Evolutionary conservation across 1,284 basidiomycete species (phyloP), one percentile per base, ranked within the genome.

Genomic region (Schizopora paradoxa): DNA sequence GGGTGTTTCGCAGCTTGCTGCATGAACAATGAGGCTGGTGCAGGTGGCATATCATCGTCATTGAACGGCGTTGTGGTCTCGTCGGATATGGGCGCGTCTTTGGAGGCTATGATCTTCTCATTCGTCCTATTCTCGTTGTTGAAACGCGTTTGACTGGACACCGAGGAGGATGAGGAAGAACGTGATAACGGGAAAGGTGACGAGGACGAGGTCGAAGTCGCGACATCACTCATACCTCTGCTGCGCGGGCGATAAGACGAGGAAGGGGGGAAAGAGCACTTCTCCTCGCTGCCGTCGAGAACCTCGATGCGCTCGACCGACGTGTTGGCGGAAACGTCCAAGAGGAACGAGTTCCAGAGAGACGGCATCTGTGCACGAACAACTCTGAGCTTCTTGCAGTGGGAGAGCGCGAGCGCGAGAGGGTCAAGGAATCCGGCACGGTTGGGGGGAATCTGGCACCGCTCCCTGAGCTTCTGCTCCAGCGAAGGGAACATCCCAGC

Each of bases 331-430:
- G 69, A 67, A n/a, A 76, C 60, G 28, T 62, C 45, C 42, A 73
- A 62, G 45, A 77, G 61, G 19, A 69, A 52, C 16, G 65, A 60
- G 55, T 70, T 77, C 74, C 76, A 77, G 0, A 74, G 57, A 1
- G 65, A 64, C 0, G 75, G 75, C 2, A 73, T 59, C 33, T 67
- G 62, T 0, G 75, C 71, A 27, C 66, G 61, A 44, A 77, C 62
- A 1, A 62, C 65, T 42, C 65, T 69, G 2, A 77, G 58, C 21
- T 54, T 52, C 31, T 54, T 70, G 35, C 56, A 57, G 19, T 45
- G 53, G 27, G 68, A 61, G 11, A 77, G 62, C 1, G 69, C 66
- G 5, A 56, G 43, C 5, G 65, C 62, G 38, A 73, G 61, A 4
- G 52, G 48, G 29, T 46, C 41, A 28, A 21, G 49, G 45, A n/a